Conservation (phyloP, 148 eudicot genomes). For the Nepenthes mirabilis region DNA sequence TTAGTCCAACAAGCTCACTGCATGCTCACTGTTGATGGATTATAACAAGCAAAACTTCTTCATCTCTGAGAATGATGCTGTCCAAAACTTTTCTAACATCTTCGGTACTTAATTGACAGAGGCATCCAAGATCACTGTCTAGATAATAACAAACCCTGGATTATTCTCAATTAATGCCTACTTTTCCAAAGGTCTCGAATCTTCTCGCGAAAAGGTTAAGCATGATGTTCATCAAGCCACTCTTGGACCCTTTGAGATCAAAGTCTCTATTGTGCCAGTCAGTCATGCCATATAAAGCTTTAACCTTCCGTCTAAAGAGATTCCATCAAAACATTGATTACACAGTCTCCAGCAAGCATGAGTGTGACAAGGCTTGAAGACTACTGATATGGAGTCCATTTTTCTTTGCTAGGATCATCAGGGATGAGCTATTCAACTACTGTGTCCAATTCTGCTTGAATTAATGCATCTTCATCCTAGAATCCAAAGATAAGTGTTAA, state of each 20-base stretch:
- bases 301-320: constrained; percentile 74
- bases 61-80: constrained; percentile 32
- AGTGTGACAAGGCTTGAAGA: constrained; percentile 87
- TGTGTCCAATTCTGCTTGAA: constrained; percentile 37
- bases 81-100: constrained; percentile 69
- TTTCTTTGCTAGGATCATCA: constrained; percentile 53
- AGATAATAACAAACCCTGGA: constrained; percentile 75
- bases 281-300: constrained; percentile 79
- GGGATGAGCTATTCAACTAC: constrained; percentile 48
- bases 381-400: constrained; percentile 67
- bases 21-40: constrained; percentile 23
- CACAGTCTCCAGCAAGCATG: constrained; percentile 73
- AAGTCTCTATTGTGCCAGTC: constrained; percentile 18
- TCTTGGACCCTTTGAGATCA: constrained; percentile 44
- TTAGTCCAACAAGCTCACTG: no score
- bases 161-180: constrained; percentile 85
- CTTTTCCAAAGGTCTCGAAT: constrained; percentile 61
- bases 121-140: constrained; percentile 87
- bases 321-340: constrained; percentile 66
- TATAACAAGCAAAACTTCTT: constrained; percentile 69
- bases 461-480: constrained; percentile 75
- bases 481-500: constrained; percentile 3
- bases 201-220: constrained; percentile 56
- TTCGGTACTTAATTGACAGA: constrained; percentile 28
- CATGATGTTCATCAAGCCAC: constrained; percentile 67